A percentile compares a stretch with the other conserved stretches of the same genome.
Evolutionary conservation across 2,329 filamentous ascomycete species (phyloP).

Genomic region (Colletotrichum nymphaeae): DNA sequence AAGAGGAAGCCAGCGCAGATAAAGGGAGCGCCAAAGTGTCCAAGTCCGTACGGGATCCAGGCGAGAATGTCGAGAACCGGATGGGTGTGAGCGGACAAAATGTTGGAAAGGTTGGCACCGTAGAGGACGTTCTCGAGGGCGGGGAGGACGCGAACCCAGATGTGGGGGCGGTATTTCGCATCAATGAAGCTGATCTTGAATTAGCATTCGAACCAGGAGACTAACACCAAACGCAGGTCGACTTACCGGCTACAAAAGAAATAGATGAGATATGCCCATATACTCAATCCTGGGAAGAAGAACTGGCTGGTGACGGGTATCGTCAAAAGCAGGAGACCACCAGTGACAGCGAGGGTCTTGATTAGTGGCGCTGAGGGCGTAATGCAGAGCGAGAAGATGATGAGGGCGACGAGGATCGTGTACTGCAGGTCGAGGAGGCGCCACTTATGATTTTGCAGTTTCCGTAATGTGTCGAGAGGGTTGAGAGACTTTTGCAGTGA

Average conservation of each 20-base stretch:
- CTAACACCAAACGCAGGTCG: neutral
- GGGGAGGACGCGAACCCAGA: constrained; percentile 94
- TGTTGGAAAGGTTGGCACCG: constrained; percentile 94
- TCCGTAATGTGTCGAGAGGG: constrained; percentile 79
- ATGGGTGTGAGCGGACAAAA: constrained; percentile 90
- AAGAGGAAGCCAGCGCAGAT: constrained; percentile 85
- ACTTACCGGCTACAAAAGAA: constrained; percentile 94
- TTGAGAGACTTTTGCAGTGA: constrained; percentile 85
- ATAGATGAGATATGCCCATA: constrained; percentile 88
- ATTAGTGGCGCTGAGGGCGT: constrained; percentile 83
- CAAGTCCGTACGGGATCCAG: constrained; percentile 92
- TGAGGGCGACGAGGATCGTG: constrained; percentile 76
- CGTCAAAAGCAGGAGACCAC: constrained; percentile 76
- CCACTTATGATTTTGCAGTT: constrained; percentile 83
- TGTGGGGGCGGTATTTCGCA: constrained; percentile 87
- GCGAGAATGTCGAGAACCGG: constrained; percentile 87
- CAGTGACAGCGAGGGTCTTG: constrained; percentile 78
- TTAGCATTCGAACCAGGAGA: neutral
- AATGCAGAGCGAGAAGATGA: constrained; percentile 85
- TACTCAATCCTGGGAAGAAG: constrained; percentile 86
- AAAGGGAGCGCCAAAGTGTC: constrained; percentile 88
- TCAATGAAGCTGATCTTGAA: constrained; percentile 79
- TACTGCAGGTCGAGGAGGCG: constrained; percentile 88
- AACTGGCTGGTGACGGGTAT: constrained; percentile 91
- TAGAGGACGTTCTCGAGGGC: constrained; percentile 97